phyloP scores from a whole-genome alignment of 257 asterid species.

The Capsicum rhomboideum region DNA sequence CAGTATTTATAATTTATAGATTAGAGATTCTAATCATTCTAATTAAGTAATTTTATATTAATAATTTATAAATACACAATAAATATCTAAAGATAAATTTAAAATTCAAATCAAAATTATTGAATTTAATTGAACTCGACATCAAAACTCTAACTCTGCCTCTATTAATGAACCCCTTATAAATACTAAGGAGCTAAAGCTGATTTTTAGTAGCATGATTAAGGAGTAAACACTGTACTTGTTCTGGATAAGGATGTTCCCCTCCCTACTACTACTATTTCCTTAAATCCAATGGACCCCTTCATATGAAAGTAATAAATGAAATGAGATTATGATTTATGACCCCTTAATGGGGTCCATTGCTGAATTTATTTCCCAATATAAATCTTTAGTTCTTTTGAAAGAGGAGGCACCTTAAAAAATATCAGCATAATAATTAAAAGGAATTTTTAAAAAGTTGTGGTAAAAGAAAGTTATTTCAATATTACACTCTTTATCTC shows the following conservation, averaged over 20 bases:
- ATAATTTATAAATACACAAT: too few relatives aligned
- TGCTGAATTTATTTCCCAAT: not conserved
- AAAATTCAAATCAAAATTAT: too few relatives aligned
- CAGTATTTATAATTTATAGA: too few relatives aligned
- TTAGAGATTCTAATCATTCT: too few relatives aligned
- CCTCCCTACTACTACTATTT: not conserved
- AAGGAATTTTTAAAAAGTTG: not conserved
- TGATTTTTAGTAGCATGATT: not conserved
- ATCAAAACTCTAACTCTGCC: not conserved
- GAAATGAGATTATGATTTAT: not conserved
- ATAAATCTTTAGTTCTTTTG: not conserved
- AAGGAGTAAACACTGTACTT: not conserved
- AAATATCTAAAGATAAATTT: too few relatives aligned
- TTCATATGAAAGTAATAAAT: not conserved
- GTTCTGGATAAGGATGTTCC: not conserved
- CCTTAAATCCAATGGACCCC: not conserved
- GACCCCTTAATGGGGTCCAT: not conserved
- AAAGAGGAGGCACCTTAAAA: not conserved
- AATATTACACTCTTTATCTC: not conserved
- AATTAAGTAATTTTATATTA: too few relatives aligned
- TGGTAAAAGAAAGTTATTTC: not conserved
- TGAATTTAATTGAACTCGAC: too few relatives aligned
- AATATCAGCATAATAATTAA: not conserved
- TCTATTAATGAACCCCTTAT: not conserved
- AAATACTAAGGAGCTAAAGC: not conserved